Percentiles rank a stretch among this genome's conserved stretches.
Conservation (phyloP, 2,329 filamentous ascomycete genomes). For the Monosporascus sp. region DNA sequence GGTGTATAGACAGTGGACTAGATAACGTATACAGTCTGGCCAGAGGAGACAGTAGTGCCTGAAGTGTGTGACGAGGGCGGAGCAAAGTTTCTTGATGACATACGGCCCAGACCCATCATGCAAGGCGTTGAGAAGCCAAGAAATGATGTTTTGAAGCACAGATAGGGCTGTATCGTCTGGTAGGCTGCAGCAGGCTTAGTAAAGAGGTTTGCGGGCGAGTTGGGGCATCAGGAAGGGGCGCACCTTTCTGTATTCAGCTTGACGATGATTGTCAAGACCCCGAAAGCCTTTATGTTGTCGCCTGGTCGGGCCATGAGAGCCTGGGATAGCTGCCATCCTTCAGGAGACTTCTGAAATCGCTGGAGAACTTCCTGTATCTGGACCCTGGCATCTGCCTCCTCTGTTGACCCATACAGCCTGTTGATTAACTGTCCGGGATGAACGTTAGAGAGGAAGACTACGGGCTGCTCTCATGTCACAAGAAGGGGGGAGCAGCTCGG, state of each 20-base stretch:
- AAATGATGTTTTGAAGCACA: conserved; percentile 55
- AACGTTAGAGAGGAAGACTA: neutral
- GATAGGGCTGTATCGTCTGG: conserved; percentile 51
- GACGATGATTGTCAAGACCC: conserved; percentile 84
- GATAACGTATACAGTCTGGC: conserved; percentile 58
- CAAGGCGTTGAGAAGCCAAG: conserved; percentile 55
- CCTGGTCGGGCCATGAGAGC: conserved; percentile 63
- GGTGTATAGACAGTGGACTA: conserved; percentile 53
- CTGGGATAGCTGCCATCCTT: conserved; percentile 83
- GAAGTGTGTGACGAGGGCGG: conserved; percentile 71
- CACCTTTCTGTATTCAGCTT: conserved; percentile 91
- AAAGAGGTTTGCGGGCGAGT: neutral
- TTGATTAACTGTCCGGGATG: conserved; percentile 36
- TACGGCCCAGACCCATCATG: conserved; percentile 48
- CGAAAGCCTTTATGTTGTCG: conserved; percentile 82
- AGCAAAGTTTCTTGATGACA: conserved; percentile 68
- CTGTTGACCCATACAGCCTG: conserved; percentile 46
- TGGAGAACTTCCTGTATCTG: conserved; percentile 69
- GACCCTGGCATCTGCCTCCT: conserved; percentile 40
- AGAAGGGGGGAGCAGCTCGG: no score
- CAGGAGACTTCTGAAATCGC: conserved; percentile 67
- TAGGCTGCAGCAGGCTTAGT: conserved; percentile 37
- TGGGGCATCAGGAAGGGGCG: conserved; percentile 14
- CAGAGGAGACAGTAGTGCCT: conserved; percentile 64
- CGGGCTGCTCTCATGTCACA: no score